Percentiles rank a stretch among this genome's conserved stretches.
Conservation (phyloP, 2,329 filamentous ascomycete species). For the Ambrosiella beaveri region DNA sequence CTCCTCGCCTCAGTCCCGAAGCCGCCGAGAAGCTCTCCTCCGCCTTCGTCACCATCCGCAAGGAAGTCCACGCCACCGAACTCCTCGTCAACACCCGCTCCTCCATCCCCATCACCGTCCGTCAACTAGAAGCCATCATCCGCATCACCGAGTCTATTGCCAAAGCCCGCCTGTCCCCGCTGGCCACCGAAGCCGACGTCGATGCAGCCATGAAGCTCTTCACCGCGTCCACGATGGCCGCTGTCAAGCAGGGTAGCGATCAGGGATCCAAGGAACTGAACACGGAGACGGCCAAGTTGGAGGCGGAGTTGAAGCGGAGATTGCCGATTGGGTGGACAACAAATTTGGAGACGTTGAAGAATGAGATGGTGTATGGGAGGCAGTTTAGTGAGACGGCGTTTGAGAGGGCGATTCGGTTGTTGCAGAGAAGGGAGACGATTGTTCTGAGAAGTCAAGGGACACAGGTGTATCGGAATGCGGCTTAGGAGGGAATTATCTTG, state of each 20-base stretch:
- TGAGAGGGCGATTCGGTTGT: slow-evolving; percentile 65
- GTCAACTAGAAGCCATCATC: slow-evolving; percentile 91
- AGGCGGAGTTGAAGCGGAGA: slow-evolving; percentile 71
- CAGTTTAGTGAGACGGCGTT: slow-evolving; percentile 78
- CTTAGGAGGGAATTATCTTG: slow-evolving; percentile 23
- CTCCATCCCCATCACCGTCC: slow-evolving; percentile 91
- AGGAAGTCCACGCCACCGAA: slow-evolving; percentile 83
- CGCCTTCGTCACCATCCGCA: slow-evolving; percentile 90
- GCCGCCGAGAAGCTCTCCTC: slow-evolving; percentile 92
- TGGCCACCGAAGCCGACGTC: slow-evolving; percentile 81
- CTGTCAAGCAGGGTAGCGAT: slow-evolving; percentile 75
- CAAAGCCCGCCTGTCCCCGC: slow-evolving; percentile 69
- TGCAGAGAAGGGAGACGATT: slow-evolving; percentile 76
- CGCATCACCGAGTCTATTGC: slow-evolving; percentile 93
- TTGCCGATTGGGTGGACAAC: slow-evolving; percentile 94
- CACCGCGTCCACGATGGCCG: slow-evolving; percentile 94
- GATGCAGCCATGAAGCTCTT: slow-evolving; percentile 96
- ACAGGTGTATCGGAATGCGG: slow-evolving; percentile 57
- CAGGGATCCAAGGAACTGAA: slow-evolving; percentile 76
- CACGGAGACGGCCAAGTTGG: slow-evolving; percentile 72
- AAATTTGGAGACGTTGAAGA: slow-evolving; percentile 64
- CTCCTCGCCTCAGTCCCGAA: slow-evolving; percentile 74
- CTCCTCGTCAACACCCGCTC: slow-evolving; percentile 77
- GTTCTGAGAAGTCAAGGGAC: slow-evolving; percentile 62
- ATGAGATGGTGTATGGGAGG: slow-evolving; percentile 83